A percentile compares a stretch with the other conserved stretches of the same genome.
These are phyloP conservation scores for Solanum appendiculatum DNA, from an alignment of 257 asterid species.

Conservation along the genomic window DNA sequence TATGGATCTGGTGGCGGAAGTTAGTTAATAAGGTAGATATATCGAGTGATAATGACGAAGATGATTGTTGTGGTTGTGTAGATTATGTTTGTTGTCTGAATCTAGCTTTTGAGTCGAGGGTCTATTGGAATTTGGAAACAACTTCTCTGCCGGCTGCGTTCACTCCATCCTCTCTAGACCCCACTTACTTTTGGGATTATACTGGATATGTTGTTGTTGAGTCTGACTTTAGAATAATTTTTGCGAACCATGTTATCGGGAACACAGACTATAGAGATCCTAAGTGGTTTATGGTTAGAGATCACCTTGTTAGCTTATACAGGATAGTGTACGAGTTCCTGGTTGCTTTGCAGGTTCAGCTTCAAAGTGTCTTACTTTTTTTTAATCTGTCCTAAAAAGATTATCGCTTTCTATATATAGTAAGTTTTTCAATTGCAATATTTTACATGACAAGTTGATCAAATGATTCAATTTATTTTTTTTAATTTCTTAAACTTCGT, in stretches of 20 bases:
- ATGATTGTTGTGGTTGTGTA: not conserved
- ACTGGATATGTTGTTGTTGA: not conserved
- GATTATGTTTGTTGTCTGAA: not conserved
- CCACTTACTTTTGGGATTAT: not conserved
- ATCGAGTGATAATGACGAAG: not conserved
- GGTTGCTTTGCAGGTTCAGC: not conserved
- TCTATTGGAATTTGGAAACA: not conserved
- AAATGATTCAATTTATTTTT: too few species aligned
- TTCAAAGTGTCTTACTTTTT: not conserved
- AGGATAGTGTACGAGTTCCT: not conserved
- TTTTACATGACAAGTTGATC: too few species aligned
- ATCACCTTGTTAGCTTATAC: not conserved
- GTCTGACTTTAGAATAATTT: not conserved
- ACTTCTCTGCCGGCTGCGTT: rapidly evolving
- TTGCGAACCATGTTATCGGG: not conserved
- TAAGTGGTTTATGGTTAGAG: not conserved
- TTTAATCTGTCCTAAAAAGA: too few species aligned
- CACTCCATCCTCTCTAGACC: rapidly evolving
- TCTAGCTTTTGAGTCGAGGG: not conserved
- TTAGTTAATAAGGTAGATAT: not conserved
- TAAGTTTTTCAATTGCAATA: too few species aligned
- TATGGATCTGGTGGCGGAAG: constrained; percentile 16
- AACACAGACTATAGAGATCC: not conserved
- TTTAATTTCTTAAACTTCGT: too few species aligned
- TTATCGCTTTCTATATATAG: not conserved